Percentiles rank a stretch among this genome's conserved stretches.
Evolutionary conservation across 345 rosid genomes (phyloP).

Genomic region (Euphorbia lathyris): DNA sequence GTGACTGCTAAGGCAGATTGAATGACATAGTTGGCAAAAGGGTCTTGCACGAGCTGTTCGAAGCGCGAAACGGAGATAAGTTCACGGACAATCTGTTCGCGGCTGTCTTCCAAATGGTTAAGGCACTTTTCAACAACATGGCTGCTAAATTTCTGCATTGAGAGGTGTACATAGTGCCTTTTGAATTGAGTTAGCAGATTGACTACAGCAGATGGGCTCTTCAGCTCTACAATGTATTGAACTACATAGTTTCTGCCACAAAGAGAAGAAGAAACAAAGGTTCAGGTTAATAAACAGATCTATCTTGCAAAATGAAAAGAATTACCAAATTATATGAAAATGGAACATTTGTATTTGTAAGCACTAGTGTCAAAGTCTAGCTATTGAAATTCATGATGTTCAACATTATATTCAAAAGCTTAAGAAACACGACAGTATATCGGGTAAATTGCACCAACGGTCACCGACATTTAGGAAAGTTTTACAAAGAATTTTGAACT

Average conservation of each 20-base stretch:
- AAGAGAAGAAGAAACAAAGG: constrained; percentile 7
- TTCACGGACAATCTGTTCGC: constrained; percentile 51
- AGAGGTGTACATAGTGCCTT: constrained; percentile 53
- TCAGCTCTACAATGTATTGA: constrained; percentile 59
- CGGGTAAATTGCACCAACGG: no score
- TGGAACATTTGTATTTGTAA: no score
- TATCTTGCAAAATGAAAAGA: neutral
- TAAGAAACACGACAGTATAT: no score
- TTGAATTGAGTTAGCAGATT: constrained; percentile 45
- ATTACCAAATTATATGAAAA: no score
- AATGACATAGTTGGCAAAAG: constrained; percentile 73
- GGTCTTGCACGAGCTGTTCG: constrained; percentile 68
- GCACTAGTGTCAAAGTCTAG: no score
- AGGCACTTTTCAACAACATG: constrained; percentile 76
- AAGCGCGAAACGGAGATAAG: constrained; percentile 50
- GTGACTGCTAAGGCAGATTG: constrained; percentile 62
- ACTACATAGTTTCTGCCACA: constrained; percentile 69
- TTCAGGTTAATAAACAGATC: neutral
- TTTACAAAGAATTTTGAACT: no score
- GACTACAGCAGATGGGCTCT: constrained; percentile 33
- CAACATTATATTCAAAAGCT: no score
- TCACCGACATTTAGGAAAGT: no score
- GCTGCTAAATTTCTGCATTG: constrained; percentile 71
- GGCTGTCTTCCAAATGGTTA: constrained; percentile 42
- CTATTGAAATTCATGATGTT: no score